phyloP scores from a whole-genome alignment of 306 rosid genomes.

The Sophora flavescens region DNA sequence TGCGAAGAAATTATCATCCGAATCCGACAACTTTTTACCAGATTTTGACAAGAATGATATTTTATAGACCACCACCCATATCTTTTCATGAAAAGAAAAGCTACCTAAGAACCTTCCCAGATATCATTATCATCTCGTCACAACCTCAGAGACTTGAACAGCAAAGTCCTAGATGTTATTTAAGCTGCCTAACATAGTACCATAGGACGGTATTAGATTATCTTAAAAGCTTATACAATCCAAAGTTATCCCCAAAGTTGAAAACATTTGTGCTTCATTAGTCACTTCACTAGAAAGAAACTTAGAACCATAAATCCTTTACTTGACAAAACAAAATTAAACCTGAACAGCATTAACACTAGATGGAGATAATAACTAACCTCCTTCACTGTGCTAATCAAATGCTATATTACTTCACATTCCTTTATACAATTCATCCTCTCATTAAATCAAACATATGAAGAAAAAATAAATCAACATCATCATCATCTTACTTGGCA shows the following conservation, averaged over 20 bases:
- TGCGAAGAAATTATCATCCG: neutral
- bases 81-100: neutral
- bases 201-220: neutral
- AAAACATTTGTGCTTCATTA: neutral
- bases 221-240: neutral
- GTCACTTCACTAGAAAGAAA: neutral
- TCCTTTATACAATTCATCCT: neutral
- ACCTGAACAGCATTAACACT: neutral
- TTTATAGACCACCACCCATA: slow-evolving; percentile 2
- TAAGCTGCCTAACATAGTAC: neutral
- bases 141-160: slow-evolving; percentile 13
- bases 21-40: neutral
- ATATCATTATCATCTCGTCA: neutral
- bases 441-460: slow-evolving; percentile 15
- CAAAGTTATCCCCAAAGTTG: neutral
- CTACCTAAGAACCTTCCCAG: neutral
- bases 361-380: too few species aligned
- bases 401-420: neutral
- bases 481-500: slow-evolving; percentile 66
- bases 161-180: neutral
- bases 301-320: neutral
- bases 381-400: neutral
- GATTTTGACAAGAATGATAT: neutral
- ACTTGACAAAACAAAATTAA: neutral
- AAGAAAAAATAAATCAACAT: neutral